Base-by-base conservation (phyloP, 1,284 basidiomycete species). In the Ganoderma lingzhi region DNA sequence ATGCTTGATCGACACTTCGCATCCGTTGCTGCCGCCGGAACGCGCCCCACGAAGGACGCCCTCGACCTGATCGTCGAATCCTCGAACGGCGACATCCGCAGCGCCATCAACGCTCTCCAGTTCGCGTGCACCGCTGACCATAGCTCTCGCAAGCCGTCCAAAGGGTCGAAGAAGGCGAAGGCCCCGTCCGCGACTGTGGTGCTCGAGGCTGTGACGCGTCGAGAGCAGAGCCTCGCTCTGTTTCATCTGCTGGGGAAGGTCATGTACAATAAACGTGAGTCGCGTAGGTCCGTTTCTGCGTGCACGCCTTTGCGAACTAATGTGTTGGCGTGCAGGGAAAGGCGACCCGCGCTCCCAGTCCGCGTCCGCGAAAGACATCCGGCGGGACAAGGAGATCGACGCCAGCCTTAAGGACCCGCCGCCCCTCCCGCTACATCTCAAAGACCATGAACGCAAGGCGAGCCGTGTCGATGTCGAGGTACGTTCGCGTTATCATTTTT, bases 211-310 rank as follows among this genome's bases (percentile, higher is more conserved):
- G 85, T 96, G 0, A 93, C 94, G 19, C 83, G 92, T 65, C 85
- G 96, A 62, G 97, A 99, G 76, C 92, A 96, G 74, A 93, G 91
- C 66, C 83, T 99, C 10, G 91, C 89, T 2, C 83, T 99, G 51
- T 99, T 99, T 77, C 98, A 99, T 82, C 84, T 98, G 8, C 83
- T 99, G 45, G 98, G 97, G 6, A 97, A 95, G 81, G 88, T 99
- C 2, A 81, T 99, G 63, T 99, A 97, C 80, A 99, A 98, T 80
- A 99, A 99, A 81, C 89, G 97, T 95, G 68, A 69, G 88, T 82
- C 0, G 2, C 3, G 17, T n/a, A 42, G 19, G 2, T 12, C 23
- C 10, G 12, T 14, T n/a, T 28, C 6, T 42, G 37, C 23, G 39
- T 37, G 10, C 10, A 41, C 39, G 5, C 8, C 39, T 42, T 37